Evolutionary conservation across 805 yeast genomes (phyloP).

Genomic region (Metschnikowia bowlesiae): DNA sequence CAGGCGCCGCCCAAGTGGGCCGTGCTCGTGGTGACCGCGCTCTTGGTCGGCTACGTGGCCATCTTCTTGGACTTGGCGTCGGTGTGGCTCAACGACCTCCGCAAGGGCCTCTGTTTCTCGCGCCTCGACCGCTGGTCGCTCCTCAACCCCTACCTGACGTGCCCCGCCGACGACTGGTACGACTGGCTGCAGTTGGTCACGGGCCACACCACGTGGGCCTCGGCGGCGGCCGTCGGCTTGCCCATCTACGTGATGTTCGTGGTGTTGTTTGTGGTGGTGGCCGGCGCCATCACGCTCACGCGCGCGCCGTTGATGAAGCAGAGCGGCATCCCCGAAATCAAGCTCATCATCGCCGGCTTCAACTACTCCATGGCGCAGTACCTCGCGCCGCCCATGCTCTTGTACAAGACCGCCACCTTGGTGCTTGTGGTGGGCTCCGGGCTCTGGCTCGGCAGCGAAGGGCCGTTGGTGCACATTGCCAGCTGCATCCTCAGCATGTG

Average conservation of each 20-base stretch:
- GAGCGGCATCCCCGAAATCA: constrained; percentile 73
- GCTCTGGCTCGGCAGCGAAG: constrained; percentile 80
- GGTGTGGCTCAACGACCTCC: constrained; percentile 48
- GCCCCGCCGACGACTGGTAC: constrained; percentile 39
- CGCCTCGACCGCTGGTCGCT: constrained; percentile 37
- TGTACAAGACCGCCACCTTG: constrained; percentile 54
- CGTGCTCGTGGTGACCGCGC: constrained; percentile 41
- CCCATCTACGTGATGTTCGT: constrained; percentile 35
- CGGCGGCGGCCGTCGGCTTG: constrained; percentile 26
- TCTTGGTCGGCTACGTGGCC: constrained; percentile 46
- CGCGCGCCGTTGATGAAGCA: constrained; percentile 29
- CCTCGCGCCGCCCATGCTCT: constrained; percentile 48
- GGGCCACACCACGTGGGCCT: constrained; percentile 10
- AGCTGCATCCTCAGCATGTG: constrained; percentile 45
- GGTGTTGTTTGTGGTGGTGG: constrained; percentile 19
- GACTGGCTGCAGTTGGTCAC: constrained; percentile 32
- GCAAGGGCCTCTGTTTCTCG: constrained; percentile 48
- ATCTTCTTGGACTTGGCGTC: constrained; percentile 47
- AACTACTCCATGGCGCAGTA: constrained; percentile 44
- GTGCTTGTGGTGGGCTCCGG: constrained; percentile 70
- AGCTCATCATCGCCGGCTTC: constrained; percentile 63
- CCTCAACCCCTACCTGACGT: constrained; percentile 39
- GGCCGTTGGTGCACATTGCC: constrained; percentile 79
- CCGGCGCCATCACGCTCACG: constrained; percentile 27
- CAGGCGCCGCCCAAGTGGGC: constrained; percentile 41